Evolutionary conservation across 169 alveolate species (phyloP).

Genomic region (Plasmodium coatneyi): DNA sequence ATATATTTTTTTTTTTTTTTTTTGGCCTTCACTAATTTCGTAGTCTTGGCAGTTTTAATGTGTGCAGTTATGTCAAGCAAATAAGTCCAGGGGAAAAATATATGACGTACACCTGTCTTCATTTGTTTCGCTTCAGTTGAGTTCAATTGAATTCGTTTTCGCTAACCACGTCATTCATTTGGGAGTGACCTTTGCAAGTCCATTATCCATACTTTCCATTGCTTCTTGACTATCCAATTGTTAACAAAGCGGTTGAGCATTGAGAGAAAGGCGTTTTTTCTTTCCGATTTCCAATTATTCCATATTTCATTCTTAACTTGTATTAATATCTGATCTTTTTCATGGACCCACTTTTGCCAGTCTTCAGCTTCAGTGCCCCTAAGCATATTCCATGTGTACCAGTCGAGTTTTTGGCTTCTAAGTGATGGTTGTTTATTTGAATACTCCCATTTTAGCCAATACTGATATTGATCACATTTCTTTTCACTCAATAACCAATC

Average conservation of each 20-base stretch:
- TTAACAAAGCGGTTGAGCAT: slow-evolving; percentile 6
- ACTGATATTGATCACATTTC: slow-evolving; percentile 15
- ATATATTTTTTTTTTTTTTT: neutral
- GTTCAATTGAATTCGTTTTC: neutral
- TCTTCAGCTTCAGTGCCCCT: neutral
- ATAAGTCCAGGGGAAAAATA: neutral
- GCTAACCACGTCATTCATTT: neutral
- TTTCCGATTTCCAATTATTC: neutral
- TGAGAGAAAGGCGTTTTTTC: neutral
- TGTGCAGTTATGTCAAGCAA: neutral
- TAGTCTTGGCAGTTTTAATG: neutral
- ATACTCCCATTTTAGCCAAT: slow-evolving; percentile 27
- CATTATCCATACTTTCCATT: slow-evolving; percentile 8
- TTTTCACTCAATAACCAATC: slow-evolving; percentile 30
- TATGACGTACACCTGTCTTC: neutral
- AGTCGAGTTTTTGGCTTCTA: neutral
- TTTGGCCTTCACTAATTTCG: neutral
- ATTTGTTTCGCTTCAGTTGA: neutral
- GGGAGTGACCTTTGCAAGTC: neutral
- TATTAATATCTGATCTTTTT: neutral
- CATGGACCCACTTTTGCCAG: slow-evolving; percentile 7
- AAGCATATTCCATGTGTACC: slow-evolving; percentile 8
- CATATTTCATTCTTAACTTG: neutral
- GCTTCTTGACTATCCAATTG: slow-evolving; percentile 11
- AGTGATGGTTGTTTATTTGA: slow-evolving; percentile 5